Evolutionary conservation across 1,284 basidiomycete species (phyloP), one percentile per base, ranked within the genome.

Genomic region (Cystobasidium slooffiae): DNA sequence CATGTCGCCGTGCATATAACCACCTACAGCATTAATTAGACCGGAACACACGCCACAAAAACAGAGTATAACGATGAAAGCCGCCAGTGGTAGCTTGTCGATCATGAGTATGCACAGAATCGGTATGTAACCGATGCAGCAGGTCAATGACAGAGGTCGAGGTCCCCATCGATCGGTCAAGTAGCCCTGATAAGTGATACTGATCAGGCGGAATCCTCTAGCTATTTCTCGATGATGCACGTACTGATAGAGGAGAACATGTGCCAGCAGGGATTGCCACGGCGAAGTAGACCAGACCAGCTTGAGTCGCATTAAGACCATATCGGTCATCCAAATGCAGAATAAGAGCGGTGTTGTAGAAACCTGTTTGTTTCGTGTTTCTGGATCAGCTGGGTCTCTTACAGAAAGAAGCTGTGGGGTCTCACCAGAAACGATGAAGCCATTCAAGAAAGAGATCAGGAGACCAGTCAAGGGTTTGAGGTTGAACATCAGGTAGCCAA

Each of bases 291-390:
- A 73, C 70, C n/a, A 73, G 41, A 24, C 70, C 70, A 37, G 62
- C 53, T 37, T 65, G 9, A 10, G 70, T 73, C 3, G 62, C 56
- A 53, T 65, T 53, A 8, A 73, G 55, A 16, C 63, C 63, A 37
- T 73, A 73, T 18, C 70, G 49, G 9, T 73, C 41, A 37, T 65
- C 37, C 14, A 73, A 53, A 43, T 61, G 59, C 5, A 73, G 62
- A 49, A 73, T 61, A 12, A 73, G 62, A 37, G 70, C 70, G 3
- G 70, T 73, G n/a, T 73, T 73, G 52, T 73, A 73, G n/a, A 66
- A 46, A 24, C 70, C 70, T 66, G 20, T 16, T 9, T 9, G 8
- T 10, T 7, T 9, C 18, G 24, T 53, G 12, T 18, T 20, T 16
- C 20, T 9, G 9, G 14, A 22, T 20, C 20, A 53, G 20, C 16